Percentiles rank a stretch among this genome's conserved stretches.
These are phyloP conservation scores for Aquilaria sinensis DNA, from an alignment of 345 rosid species.

Conservation along the genomic window DNA sequence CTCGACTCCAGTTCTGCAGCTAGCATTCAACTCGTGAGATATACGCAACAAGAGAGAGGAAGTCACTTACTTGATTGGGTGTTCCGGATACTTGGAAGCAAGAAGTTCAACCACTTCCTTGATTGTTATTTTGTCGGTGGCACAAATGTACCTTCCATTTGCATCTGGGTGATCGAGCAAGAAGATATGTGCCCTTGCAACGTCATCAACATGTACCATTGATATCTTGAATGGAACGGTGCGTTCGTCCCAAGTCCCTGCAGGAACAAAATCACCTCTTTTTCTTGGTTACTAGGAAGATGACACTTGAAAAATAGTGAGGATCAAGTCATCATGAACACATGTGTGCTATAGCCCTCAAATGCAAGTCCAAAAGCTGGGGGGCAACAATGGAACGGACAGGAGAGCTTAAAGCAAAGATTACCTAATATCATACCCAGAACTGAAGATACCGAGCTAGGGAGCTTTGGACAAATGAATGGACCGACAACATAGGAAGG, in stretches of 20 bases:
- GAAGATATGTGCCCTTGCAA: too few species aligned
- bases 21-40: neutral
- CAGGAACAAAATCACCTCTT: too few species aligned
- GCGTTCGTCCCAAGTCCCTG: too few species aligned
- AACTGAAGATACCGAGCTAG: slow-evolving; percentile 21
- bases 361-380: too few species aligned
- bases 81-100: slow-evolving; percentile 24
- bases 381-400: neutral
- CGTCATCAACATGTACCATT: too few species aligned
- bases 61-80: slow-evolving; percentile 20
- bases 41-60: neutral
- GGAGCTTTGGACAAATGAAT: slow-evolving; percentile 5
- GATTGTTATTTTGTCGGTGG: slow-evolving; percentile 12
- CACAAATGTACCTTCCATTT: slow-evolving; percentile 38
- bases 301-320: too few species aligned
- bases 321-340: too few species aligned
- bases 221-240: too few species aligned
- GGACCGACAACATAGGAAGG: slow-evolving; percentile 31
- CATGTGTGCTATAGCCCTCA: too few species aligned
- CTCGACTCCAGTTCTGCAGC: too few species aligned
- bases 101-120: slow-evolving; percentile 22
- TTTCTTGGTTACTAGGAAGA: too few species aligned
- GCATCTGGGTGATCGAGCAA: slow-evolving; percentile 19
- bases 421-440: slow-evolving; percentile 25
- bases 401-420: neutral